Evolutionary conservation across 129 eudicot genomes (phyloP), one percentile per base, ranked within the genome.

Genomic region (Flaveria brownii): DNA sequence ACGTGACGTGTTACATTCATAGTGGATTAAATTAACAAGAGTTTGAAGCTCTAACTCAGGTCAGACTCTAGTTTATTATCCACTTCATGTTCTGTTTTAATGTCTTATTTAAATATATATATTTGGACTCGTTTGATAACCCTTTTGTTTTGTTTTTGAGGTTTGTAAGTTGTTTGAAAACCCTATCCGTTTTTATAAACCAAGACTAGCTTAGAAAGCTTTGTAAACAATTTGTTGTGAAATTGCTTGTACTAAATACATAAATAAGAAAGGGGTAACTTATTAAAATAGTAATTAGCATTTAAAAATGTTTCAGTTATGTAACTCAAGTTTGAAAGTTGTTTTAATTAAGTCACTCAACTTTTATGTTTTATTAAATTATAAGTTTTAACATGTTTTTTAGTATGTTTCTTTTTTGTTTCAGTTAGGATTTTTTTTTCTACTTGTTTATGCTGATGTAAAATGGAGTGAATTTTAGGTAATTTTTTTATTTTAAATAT

Each of bases 11-110:
- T 69, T 26, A 30, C 50, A 22, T 49, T 33, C 50, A 6, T 42
- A 65, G 11, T 22, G 16, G 70, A 63, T 63, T 30, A 25, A 54
- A 26, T 54, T 51, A 65, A 71, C 42, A 18, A 80, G 46, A 65
- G 74, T 65, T 52, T 43, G 70, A 65, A 73, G 36, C 22, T 30
- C 13, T 22, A 56, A 61, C 67, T 79, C 25, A 63, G 26, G 83
- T 72, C 78, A 72, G 57, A 63, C 60, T 36, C 64, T 72, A 79
- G 64, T 59, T 41, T 69, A 57, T 57, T 26, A 47, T 69, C 25
- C 47, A 54, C 52, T 77, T 46, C 49, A 71, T 79, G 73, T 79
- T 26, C 50, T 64, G 62, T 63, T 79, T 80, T 63, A 64, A 30
- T 30, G 36, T 26, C 71, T 59, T 78, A 20, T 51, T 75, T 62